phyloP scores from a whole-genome alignment of 2,329 filamentous ascomycete genomes.

The Fusarium illudens region DNA sequence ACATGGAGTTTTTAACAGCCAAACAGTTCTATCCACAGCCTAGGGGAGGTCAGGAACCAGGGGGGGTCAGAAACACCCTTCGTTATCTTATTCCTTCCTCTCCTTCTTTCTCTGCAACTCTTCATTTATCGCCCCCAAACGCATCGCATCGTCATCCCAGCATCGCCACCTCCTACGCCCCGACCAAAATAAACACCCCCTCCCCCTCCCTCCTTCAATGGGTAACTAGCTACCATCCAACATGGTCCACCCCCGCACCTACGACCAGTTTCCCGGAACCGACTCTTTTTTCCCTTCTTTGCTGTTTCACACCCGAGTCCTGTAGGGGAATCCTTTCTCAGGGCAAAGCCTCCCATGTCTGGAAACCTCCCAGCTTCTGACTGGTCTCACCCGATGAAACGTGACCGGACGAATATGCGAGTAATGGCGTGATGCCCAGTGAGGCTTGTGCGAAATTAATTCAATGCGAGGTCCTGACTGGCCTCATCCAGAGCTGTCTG shows the following conservation, averaged over 20 bases:
- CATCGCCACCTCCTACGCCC: conserved; percentile 27
- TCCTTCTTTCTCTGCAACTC: neutral
- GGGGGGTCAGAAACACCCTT: too few species aligned
- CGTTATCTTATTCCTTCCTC: neutral
- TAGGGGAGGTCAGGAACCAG: too few species aligned
- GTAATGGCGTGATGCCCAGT: conserved; percentile 36
- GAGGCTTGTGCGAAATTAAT: conserved; percentile 37
- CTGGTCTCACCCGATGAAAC: conserved; percentile 33
- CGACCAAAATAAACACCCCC: conserved; percentile 32
- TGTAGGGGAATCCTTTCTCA: conserved; percentile 6
- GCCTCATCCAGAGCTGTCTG: neutral
- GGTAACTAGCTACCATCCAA: conserved; percentile 35
- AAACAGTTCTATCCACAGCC: too few species aligned
- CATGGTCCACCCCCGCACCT: conserved; percentile 42
- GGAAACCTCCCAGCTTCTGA: conserved; percentile 7
- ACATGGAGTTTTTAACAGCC: too few species aligned
- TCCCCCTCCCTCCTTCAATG: neutral
- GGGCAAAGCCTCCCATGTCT: conserved; percentile 21
- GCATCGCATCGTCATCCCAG: neutral
- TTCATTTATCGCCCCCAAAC: neutral
- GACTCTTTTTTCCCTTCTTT: conserved; percentile 7
- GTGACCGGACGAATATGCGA: conserved; percentile 41
- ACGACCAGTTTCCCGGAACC: conserved; percentile 40
- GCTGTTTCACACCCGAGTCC: conserved; percentile 21
- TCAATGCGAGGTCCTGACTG: conserved; percentile 21